Conservation (phyloP, 176 grass and related monocot genomes). For the Otatea glauca region DNA sequence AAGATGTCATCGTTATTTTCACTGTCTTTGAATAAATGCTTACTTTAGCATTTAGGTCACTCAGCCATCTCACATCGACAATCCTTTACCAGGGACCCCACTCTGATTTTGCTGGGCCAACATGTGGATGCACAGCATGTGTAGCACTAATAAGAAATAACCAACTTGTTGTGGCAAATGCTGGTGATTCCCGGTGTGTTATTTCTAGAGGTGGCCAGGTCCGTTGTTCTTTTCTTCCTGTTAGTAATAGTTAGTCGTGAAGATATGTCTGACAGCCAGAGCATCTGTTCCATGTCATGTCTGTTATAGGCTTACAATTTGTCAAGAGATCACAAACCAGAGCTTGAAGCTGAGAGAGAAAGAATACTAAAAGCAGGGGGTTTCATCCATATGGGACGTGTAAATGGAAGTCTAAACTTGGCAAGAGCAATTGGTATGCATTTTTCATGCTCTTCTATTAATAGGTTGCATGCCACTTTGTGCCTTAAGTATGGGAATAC, state of each 20-base stretch:
- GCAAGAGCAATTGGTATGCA: conserved; percentile 85
- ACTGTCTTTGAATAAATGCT: background rate
- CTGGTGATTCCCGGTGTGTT: conserved; percentile 98
- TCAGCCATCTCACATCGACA: conserved; percentile 21
- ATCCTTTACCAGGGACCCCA: conserved; percentile 75
- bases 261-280: conserved; percentile 26
- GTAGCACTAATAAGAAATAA: conserved; percentile 84
- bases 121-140: conserved; percentile 89
- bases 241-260: conserved; percentile 4
- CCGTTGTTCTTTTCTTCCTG: conserved; percentile 27
- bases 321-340: conserved; percentile 96
- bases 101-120: conserved; percentile 83
- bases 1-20: conserved; percentile 9
- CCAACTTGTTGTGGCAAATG: conserved; percentile 87
- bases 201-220: conserved; percentile 92
- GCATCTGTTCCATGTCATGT: conserved; percentile 23
- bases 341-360: conserved; percentile 79
- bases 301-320: conserved; percentile 81
- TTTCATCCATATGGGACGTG: conserved; percentile 79
- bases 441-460: conserved; percentile 23
- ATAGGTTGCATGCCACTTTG: background rate
- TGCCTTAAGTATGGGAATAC: conserved; percentile 36
- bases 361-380: conserved; percentile 97
- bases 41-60: background rate
- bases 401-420: conserved; percentile 99